Percentiles rank a stretch among this genome's conserved stretches.
Evolutionary conservation across 179 eudicot genomes (phyloP).

Genomic region (Beta macrorhiza): DNA sequence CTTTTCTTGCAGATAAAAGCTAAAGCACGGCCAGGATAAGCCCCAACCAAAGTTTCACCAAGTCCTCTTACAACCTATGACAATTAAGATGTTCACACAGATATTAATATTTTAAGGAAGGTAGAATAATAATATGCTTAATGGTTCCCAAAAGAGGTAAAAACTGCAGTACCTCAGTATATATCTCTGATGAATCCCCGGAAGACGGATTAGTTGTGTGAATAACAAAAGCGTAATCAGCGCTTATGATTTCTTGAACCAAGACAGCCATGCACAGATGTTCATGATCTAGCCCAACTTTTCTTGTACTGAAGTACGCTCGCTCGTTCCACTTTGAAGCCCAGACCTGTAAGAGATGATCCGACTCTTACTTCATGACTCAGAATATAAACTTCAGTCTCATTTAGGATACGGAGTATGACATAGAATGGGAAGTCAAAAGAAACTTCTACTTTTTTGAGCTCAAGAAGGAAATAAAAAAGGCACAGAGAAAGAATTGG

Average conservation of each 20-base stretch:
- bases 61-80: slow-evolving; percentile 91
- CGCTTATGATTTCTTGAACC: slow-evolving; percentile 93
- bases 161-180: slow-evolving; percentile 65
- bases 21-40: slow-evolving; percentile 93
- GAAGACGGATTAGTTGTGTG: slow-evolving; percentile 98
- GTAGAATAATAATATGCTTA: not conserved
- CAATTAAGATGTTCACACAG: slow-evolving; percentile 11
- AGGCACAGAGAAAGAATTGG: not conserved
- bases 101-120: slow-evolving; percentile 1
- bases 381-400: not conserved
- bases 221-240: slow-evolving; percentile 96
- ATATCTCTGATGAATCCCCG: slow-evolving; percentile 90
- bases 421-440: not conserved
- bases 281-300: slow-evolving; percentile 88
- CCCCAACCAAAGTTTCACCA: slow-evolving; percentile 99
- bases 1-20: slow-evolving; percentile 79
- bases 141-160: not conserved
- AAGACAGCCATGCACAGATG: slow-evolving; percentile 97
- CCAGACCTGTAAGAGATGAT: slow-evolving; percentile 63
- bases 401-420: not conserved
- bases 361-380: not conserved
- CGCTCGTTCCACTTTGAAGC: slow-evolving; percentile 99
- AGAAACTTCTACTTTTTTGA: not conserved
- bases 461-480: not conserved
- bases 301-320: slow-evolving; percentile 91